Conservation (phyloP, 352 stramenopile genomes). For the Pythium graminicola region DNA sequence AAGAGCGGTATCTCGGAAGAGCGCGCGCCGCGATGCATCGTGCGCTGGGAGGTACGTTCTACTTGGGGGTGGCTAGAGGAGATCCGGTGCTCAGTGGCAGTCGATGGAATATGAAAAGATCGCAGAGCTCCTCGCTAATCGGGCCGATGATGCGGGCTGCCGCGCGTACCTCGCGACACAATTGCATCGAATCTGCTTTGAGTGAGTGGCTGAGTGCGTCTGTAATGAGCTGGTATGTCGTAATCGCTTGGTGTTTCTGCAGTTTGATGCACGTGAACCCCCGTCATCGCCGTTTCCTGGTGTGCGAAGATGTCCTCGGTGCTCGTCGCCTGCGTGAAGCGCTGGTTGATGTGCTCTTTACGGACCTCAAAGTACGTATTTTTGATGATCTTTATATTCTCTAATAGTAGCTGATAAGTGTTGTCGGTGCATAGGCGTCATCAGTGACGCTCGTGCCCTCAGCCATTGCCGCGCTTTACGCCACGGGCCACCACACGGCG, state of each 20-base stretch:
- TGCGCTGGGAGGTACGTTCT: conserved; percentile 53
- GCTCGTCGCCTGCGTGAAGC: conserved; percentile 55
- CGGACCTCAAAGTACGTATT: conserved; percentile 42
- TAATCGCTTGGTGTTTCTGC: not conserved
- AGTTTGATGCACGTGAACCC: conserved; percentile 70
- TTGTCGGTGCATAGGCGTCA: conserved; percentile 25
- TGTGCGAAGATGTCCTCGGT: conserved; percentile 73
- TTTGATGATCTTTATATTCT: not conserved
- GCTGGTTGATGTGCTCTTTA: conserved; percentile 56
- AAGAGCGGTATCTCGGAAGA: conserved; percentile 72
- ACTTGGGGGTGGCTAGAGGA: too few species aligned
- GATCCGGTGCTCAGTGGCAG: too few species aligned
- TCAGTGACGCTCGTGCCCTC: conserved; percentile 64
- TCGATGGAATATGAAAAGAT: conserved; percentile 25
- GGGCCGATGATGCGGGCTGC: conserved; percentile 32
- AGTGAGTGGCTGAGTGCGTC: too few species aligned
- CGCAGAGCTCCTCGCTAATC: conserved; percentile 41
- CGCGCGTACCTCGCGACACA: conserved; percentile 43
- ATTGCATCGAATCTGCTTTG: conserved; percentile 59
- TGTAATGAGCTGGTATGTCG: too few species aligned
- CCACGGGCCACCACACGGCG: conserved; percentile 65
- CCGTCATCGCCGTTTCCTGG: conserved; percentile 58
- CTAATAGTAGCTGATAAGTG: not conserved
- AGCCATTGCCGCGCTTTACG: conserved; percentile 57
- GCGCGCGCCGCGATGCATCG: conserved; percentile 54